Conservation (phyloP, 768 basidiomycete species). For the Calvatia gigantea region DNA sequence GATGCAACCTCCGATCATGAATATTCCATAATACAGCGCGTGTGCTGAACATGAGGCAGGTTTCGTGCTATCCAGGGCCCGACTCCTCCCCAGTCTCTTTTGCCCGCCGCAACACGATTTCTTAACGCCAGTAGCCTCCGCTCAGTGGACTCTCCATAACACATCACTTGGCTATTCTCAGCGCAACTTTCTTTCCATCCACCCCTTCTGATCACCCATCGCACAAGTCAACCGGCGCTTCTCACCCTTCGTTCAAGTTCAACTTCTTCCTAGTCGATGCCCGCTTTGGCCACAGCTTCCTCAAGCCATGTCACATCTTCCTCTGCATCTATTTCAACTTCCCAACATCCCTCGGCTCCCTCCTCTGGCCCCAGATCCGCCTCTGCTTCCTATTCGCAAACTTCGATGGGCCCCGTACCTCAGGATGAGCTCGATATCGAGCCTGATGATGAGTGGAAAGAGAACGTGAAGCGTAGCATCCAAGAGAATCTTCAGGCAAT, state of each 20-base stretch:
- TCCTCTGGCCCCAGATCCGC: constrained; percentile 10
- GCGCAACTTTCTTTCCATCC: background rate
- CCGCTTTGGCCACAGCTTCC: constrained; percentile 25
- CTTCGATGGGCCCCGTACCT: background rate
- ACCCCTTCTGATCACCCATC: constrained; percentile 4
- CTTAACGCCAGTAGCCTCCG: background rate
- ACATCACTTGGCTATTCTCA: background rate
- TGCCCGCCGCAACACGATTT: constrained; percentile 2
- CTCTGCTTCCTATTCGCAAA: background rate
- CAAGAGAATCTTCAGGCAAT: constrained; percentile 38
- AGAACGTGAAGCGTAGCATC: constrained; percentile 41
- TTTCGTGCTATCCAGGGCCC: constrained; percentile 10
- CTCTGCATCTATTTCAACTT: constrained; percentile 1
- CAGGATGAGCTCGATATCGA: constrained; percentile 35
- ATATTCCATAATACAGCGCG: constrained; percentile 32
- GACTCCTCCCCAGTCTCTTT: background rate
- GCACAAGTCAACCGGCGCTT: background rate
- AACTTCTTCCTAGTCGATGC: constrained; percentile 28
- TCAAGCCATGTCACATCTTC: constrained; percentile 5
- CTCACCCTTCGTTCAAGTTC: background rate
- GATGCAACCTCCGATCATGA: constrained; percentile 20
- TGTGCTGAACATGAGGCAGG: constrained; percentile 58
- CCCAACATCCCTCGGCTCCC: constrained; percentile 21
- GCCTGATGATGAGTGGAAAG: constrained; percentile 57
- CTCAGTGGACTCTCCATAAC: background rate